Percentiles rank a stretch among this genome's conserved stretches.
Evolutionary conservation across 2,329 filamentous ascomycete genomes (phyloP).

Genomic region (Pseudogymnoascus sp.): DNA sequence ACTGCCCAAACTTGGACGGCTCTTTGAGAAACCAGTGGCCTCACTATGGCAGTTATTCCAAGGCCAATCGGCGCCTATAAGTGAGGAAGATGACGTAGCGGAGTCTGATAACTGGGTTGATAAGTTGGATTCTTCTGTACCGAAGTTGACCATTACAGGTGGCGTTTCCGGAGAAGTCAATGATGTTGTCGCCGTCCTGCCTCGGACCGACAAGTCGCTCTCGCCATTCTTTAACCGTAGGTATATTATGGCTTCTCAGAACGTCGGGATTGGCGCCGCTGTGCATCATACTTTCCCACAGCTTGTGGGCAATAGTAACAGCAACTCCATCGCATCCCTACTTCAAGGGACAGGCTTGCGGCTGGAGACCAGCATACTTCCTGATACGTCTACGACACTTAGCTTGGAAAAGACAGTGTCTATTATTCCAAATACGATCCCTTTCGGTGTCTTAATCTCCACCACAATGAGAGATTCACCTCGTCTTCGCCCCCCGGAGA

Average conservation of each 20-base stretch:
- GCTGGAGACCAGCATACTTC: constrained; percentile 1
- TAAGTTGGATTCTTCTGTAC: background rate
- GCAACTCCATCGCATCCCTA: constrained; percentile 19
- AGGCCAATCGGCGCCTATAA: background rate
- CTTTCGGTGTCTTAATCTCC: background rate
- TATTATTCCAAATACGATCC: background rate
- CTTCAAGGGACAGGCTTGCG: constrained; percentile 4
- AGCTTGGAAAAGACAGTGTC: background rate
- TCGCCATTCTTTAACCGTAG: background rate
- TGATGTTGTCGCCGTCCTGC: background rate
- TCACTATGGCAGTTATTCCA: background rate
- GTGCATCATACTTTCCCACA: constrained; percentile 22
- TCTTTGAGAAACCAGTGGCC: background rate
- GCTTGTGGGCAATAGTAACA: constrained; percentile 21
- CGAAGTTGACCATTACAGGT: constrained; percentile 11
- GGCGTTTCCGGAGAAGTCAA: constrained; percentile 6
- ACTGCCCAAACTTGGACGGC: constrained; percentile 17
- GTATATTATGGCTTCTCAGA: background rate
- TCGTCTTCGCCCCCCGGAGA: background rate
- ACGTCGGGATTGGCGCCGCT: background rate
- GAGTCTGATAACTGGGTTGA: background rate
- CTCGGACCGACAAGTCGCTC: background rate
- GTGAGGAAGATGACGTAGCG: background rate
- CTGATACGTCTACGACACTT: background rate
- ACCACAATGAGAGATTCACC: background rate